Percentiles rank a stretch among this genome's conserved stretches.
These are phyloP conservation scores for Metarhizium album DNA, from an alignment of 2,329 filamentous ascomycete genomes.

Conservation along the genomic window DNA sequence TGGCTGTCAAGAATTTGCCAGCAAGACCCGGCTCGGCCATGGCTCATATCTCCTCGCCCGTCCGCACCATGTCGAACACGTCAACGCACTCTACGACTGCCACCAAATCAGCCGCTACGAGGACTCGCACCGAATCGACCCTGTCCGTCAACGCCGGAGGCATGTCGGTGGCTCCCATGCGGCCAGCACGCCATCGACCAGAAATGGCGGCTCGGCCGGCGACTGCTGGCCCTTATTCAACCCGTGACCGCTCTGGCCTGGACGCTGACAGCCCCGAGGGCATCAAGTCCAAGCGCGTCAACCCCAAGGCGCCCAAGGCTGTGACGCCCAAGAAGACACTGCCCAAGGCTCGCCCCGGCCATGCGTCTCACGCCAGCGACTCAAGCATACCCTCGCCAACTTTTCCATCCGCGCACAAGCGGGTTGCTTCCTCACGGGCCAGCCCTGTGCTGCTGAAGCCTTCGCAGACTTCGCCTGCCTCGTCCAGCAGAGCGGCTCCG, in stretches of 20 bases:
- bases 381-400: constrained; percentile 37
- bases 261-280: constrained; percentile 35
- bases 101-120: constrained; percentile 24
- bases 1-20: constrained; percentile 40
- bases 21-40: constrained; percentile 52
- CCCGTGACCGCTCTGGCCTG: constrained; percentile 35
- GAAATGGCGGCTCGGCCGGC: constrained; percentile 49
- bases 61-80: constrained; percentile 28
- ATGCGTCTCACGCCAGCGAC: constrained; percentile 39
- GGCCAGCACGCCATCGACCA: constrained; percentile 46
- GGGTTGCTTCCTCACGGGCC: constrained; percentile 28
- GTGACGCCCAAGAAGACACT: constrained; percentile 42
- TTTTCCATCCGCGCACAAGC: constrained; percentile 19
- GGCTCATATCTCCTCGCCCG: constrained; percentile 45
- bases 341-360: constrained; percentile 35
- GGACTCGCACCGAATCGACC: constrained; percentile 32
- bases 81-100: constrained; percentile 19
- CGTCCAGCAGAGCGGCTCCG: constrained; percentile 29
- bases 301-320: constrained; percentile 36
- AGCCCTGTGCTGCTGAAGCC: constrained; percentile 30
- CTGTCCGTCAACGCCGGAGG: constrained; percentile 40
- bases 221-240: constrained; percentile 55
- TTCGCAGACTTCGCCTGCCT: constrained; percentile 18
- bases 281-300: constrained; percentile 33
- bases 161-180: constrained; percentile 53